phyloP scores from a whole-genome alignment of 345 rosid species.

The Lepidium didymum region DNA sequence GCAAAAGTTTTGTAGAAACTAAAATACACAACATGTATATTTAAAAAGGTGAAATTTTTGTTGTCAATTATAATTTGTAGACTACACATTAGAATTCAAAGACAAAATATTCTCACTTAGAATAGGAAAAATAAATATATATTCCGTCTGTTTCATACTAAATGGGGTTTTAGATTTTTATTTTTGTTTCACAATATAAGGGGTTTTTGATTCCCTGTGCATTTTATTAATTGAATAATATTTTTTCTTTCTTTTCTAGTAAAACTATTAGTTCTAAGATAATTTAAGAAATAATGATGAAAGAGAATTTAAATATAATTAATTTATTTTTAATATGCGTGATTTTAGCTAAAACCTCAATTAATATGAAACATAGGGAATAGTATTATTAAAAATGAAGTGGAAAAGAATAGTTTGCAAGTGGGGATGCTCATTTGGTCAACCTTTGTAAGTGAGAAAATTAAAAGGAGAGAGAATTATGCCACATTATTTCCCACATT shows the following conservation, averaged over 20 bases:
- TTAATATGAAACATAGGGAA: no score
- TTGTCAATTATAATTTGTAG: background rate
- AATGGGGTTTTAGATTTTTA: no score
- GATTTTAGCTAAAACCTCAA: no score
- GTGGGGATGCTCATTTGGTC: slow-evolving; percentile 61
- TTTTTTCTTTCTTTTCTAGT: no score
- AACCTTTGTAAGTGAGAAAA: slow-evolving; percentile 55
- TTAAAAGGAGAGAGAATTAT: slow-evolving; percentile 20
- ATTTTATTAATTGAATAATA: no score
- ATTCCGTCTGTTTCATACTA: no score
- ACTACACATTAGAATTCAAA: background rate
- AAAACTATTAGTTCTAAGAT: no score
- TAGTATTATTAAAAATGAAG: slow-evolving; percentile 29
- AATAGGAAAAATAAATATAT: background rate
- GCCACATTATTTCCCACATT: slow-evolving; percentile 41
- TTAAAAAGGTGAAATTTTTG: background rate
- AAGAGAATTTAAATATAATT: no score
- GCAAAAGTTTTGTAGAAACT: background rate
- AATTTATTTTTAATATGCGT: no score
- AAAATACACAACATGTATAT: background rate
- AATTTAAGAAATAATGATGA: no score
- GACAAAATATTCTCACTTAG: background rate
- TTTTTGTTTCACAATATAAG: no score
- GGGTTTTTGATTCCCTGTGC: no score
- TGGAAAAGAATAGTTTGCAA: slow-evolving; percentile 33